These are phyloP conservation scores for Plasmodium gonderi DNA, from an alignment of 169 alveolate species.

Conservation along the genomic window DNA sequence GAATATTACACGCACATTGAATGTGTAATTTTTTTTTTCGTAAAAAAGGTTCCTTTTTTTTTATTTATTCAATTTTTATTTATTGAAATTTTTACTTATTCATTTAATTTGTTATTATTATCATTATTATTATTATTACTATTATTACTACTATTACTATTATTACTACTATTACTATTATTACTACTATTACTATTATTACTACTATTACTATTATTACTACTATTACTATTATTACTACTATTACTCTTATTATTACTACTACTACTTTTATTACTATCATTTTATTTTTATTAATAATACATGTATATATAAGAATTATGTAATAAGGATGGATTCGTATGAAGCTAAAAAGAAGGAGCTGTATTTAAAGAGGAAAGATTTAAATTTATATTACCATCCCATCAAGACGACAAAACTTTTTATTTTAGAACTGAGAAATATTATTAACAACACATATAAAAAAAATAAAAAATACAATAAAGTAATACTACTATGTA, in stretches of 20 bases:
- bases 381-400: slow-evolving; percentile 55
- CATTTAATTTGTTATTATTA: background rate
- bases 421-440: slow-evolving; percentile 44
- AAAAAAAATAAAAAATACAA: slow-evolving; percentile 59
- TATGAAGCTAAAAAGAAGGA: slow-evolving; percentile 70
- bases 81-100: background rate
- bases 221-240: too few relatives aligned
- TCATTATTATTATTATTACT: too few relatives aligned
- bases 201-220: too few relatives aligned
- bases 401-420: slow-evolving; percentile 54
- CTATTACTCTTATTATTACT: too few relatives aligned
- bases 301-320: slow-evolving; percentile 42
- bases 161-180: too few relatives aligned
- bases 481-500: slow-evolving; percentile 22
- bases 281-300: slow-evolving; percentile 10
- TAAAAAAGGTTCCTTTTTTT: background rate
- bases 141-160: too few relatives aligned
- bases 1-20: background rate
- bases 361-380: slow-evolving; percentile 69
- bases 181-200: too few relatives aligned
- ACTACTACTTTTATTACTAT: background rate
- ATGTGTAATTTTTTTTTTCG: background rate
- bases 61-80: background rate
- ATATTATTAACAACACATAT: slow-evolving; percentile 27
- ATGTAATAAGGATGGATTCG: slow-evolving; percentile 44